phyloP scores from a whole-genome alignment of 1,284 basidiomycete species.

The Irpex rosettiformis region DNA sequence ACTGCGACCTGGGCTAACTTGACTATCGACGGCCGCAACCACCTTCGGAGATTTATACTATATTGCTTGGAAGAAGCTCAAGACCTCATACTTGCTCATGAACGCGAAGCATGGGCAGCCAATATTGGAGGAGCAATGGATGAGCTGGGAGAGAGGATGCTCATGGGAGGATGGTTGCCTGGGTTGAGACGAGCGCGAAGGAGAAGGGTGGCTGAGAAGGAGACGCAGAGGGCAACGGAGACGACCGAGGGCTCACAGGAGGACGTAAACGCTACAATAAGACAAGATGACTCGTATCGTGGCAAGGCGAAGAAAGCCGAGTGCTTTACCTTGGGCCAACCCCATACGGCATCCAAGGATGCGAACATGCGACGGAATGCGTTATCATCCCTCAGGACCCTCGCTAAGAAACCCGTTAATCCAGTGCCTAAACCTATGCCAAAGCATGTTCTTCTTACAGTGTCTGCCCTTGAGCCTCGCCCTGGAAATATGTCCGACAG shows the following conservation, averaged over 20 bases:
- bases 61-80: constrained; percentile 21
- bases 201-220: constrained; percentile 15
- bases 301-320: constrained; percentile 7
- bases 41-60: constrained; percentile 24
- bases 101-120: constrained; percentile 24
- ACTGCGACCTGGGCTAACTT: constrained; percentile 8
- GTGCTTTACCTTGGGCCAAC: constrained; percentile 4
- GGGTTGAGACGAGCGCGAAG: constrained; percentile 23
- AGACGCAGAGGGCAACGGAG: constrained; percentile 22
- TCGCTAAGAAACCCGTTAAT: constrained; percentile 24
- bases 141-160: constrained; percentile 23
- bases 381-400: constrained; percentile 29
- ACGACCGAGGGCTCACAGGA: constrained; percentile 9
- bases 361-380: constrained; percentile 2
- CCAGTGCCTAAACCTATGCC: constrained; percentile 30
- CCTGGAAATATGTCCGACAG: neutral
- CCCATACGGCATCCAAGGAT: neutral
- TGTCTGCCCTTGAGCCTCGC: constrained; percentile 29
- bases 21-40: constrained; percentile 23
- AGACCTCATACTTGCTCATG: constrained; percentile 12
- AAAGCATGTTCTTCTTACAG: constrained; percentile 49
- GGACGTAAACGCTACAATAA: constrained; percentile 9
- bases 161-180: constrained; percentile 27
- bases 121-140: constrained; percentile 21
- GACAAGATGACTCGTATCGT: constrained; percentile 15